Evolutionary conservation across 2,329 filamentous ascomycete genomes (phyloP), one percentile per base, ranked within the genome.

Genomic region (Fusarium sp.): DNA sequence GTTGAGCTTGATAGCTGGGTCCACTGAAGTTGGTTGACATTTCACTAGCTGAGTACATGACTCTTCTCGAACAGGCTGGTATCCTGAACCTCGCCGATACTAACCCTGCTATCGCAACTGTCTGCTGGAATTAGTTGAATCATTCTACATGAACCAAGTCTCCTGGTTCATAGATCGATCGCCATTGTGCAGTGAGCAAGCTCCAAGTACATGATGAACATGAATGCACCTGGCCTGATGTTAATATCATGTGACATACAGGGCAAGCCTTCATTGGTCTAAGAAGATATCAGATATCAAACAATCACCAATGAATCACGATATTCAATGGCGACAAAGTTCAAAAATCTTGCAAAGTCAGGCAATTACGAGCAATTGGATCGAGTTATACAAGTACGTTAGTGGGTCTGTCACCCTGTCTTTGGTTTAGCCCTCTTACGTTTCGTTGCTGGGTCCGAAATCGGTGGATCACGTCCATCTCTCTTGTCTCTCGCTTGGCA

Each of bases 401-500:
- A n/a, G n/a, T 59, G 54, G 54, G 58, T n/a, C 47, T 29, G 15
- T 18, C 15, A 17, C 20, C 35, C 43, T 60, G 35, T n/a, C 33
- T 59, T 40, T 37, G 25, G 47, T 41, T 25, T 62, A 54, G 58
- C 23, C 20, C 8, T 11, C 23, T 36, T 57, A n/a, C 2, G 51
- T 25, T 25, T 25, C 7, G 7, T 57, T 58, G 18, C 39, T 15
- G 11, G 29, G 51, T 35, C 61, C 61, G 61, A 64, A 46, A 64
- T 64, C 59, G 61, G 61, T 64, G 61, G 59, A 51, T 48, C 59
- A 5, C 25, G 25, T 45, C 35, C 27, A 40, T 45, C 42, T 33
- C 17, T 33, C 31, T 33, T 14, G 13, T 15, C 31, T 40, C 14
- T 31, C 25, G 29, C 54, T 47, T 47, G 31, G 43, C 40, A 40